Conservation (phyloP, 495 filamentous ascomycete species). For the Pyrenopolyporus hunteri region DNA sequence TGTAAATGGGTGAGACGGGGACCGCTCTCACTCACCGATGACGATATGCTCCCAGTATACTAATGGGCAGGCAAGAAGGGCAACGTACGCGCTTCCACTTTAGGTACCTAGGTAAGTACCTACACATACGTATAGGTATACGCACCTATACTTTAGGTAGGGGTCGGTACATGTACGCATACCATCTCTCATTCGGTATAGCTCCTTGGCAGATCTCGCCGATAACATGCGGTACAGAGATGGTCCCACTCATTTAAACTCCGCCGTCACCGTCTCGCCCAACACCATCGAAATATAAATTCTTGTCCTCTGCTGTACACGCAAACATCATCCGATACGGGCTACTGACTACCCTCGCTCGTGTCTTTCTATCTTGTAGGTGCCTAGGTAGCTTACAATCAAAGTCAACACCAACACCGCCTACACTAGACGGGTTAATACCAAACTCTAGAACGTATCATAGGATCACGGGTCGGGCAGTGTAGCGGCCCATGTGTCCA, state of each 20-base stretch:
- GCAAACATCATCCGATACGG: background rate
- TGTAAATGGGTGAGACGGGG: too few species aligned
- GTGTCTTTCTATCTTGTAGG: too few species aligned
- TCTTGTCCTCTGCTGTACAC: background rate
- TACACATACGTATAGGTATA: background rate
- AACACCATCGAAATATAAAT: background rate
- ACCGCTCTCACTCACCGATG: too few species aligned
- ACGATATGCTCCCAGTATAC: too few species aligned
- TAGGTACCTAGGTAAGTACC: too few species aligned
- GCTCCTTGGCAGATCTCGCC: conserved; percentile 33
- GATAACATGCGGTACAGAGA: conserved; percentile 15
- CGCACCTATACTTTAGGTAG: too few species aligned
- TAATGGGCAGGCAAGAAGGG: too few species aligned
- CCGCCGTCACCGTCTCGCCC: background rate
- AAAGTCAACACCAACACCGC: background rate
- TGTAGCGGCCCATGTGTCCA: too few species aligned
- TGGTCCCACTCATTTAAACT: background rate
- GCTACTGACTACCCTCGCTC: background rate
- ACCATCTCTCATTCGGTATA: conserved; percentile 21
- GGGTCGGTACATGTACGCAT: background rate
- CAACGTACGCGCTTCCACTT: too few species aligned
- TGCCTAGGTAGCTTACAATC: too few species aligned
- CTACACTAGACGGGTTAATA: too few species aligned
- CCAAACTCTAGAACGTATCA: background rate
- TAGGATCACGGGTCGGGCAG: conserved; percentile 1